These are phyloP conservation scores for Polytrichum formosum DNA, from an alignment of 225 moss, liverwort and hornwort species.

Conservation along the genomic window DNA sequence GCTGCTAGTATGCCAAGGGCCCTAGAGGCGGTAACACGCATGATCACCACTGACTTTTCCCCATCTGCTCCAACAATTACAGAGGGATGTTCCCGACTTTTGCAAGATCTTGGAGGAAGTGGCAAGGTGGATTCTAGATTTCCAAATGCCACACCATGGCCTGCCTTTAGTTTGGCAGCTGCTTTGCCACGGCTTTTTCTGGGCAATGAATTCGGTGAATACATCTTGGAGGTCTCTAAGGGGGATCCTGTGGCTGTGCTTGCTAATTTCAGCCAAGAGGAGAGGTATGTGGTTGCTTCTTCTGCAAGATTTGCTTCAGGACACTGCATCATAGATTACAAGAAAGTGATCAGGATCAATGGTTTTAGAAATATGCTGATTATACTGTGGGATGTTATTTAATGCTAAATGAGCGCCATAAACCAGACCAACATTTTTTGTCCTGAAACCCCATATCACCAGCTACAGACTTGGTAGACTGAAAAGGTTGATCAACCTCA, in stretches of 20 bases:
- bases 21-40: constrained; percentile 82
- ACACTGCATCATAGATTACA: constrained; percentile 40
- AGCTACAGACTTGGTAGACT: too few relatives aligned
- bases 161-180: constrained; percentile 68
- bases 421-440: too few relatives aligned
- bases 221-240: constrained; percentile 78
- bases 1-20: constrained; percentile 83
- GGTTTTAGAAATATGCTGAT: too few relatives aligned
- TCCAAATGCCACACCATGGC: constrained; percentile 35
- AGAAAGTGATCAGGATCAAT: constrained; percentile 9
- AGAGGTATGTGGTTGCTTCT: constrained; percentile 64
- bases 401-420: too few relatives aligned
- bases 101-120: constrained; percentile 47
- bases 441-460: too few relatives aligned
- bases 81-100: constrained; percentile 53
- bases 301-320: constrained; percentile 62
- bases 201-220: constrained; percentile 67
- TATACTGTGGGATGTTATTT: too few relatives aligned
- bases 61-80: constrained; percentile 89
- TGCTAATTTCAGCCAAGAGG: constrained; percentile 84
- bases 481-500: too few relatives aligned
- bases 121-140: constrained; percentile 65
- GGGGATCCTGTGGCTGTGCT: constrained; percentile 75
- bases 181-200: constrained; percentile 66
- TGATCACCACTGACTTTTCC: constrained; percentile 80